Conservation (phyloP, 345 rosid genomes). For the Boechera stricta region DNA sequence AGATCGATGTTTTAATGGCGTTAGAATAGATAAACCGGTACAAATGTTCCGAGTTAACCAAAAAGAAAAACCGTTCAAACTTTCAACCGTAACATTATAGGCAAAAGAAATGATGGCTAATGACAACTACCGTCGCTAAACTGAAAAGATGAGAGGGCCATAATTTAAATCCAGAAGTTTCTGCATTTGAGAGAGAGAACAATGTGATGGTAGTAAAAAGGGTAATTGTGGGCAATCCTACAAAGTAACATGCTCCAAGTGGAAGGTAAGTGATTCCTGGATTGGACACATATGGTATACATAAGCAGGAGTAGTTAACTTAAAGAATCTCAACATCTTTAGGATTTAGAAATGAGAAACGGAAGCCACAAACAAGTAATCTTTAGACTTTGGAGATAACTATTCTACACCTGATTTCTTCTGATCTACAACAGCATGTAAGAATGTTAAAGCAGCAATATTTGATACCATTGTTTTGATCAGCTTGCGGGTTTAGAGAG, state of each 20-base stretch:
- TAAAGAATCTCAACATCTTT: constrained; percentile 23
- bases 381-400: constrained; percentile 23
- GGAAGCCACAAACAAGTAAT: constrained; percentile 8
- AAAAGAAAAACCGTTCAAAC: no score
- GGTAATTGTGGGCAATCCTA: neutral
- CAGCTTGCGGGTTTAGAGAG: constrained; percentile 57
- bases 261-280: neutral
- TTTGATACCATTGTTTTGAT: constrained; percentile 21
- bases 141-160: no score
- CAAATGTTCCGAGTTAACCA: no score
- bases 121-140: no score
- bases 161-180: no score
- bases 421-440: constrained; percentile 31
- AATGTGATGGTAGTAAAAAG: no score
- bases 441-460: neutral
- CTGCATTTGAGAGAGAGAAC: no score
- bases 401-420: constrained; percentile 31
- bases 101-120: no score
- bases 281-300: neutral
- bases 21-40: no score
- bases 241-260: constrained; percentile 17
- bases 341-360: constrained; percentile 3
- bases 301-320: neutral
- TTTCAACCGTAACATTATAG: no score
- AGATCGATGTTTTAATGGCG: neutral